Base-by-base conservation (phyloP, 192 early-diverging fungal genomes). In the Coemansia interrupta region DNA sequence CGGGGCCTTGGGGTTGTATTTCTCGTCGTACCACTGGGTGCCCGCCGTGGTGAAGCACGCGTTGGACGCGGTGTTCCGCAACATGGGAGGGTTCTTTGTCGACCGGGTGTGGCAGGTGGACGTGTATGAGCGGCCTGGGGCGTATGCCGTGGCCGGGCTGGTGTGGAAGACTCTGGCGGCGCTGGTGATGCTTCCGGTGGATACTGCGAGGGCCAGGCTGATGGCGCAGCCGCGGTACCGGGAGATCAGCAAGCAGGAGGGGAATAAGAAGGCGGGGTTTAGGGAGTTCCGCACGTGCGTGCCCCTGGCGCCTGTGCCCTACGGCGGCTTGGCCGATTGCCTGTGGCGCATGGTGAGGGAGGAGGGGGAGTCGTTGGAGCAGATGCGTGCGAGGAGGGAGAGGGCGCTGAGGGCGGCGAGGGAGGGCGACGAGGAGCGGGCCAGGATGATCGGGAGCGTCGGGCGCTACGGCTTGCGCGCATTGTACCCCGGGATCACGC, bases 11-110 rank as follows among this genome's bases (percentile, higher is more conserved):
- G 71, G 84, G 4, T 48, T 95, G n/a, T 95, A 92, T 65, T 77
- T 89, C 23, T 76, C 82, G 22, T 54, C 78, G 6, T 81, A 82
- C 38, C 85, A 90, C 47, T 58, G 93, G 17, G 58, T 90, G 11
- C 92, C 96, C 2, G 87, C 94, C 5, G 50, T 96, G 32, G 38
- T 96, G 4, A 85, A 90, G 60, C 90, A 94, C 54, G 73, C 89
- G 9, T 69, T 94, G 47, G 82, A 83, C 8, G 88, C 92, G 2
- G 61, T 91, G 15, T 72, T 93, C 26, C 72, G 88, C 49, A 85
- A 86, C 56, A 72, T 85, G 10, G 83, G 84, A 0, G 77, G 84
- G 1, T 61, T 90, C 48, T 71, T 90, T 2, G 81, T 93, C 57
- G 84, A 87, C 28, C 85, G 84, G 4, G 68, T 88, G 12, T 74